Evolutionary conservation across 2,329 filamentous ascomycete genomes (phyloP).

Genomic region (Dactylellina sp.): DNA sequence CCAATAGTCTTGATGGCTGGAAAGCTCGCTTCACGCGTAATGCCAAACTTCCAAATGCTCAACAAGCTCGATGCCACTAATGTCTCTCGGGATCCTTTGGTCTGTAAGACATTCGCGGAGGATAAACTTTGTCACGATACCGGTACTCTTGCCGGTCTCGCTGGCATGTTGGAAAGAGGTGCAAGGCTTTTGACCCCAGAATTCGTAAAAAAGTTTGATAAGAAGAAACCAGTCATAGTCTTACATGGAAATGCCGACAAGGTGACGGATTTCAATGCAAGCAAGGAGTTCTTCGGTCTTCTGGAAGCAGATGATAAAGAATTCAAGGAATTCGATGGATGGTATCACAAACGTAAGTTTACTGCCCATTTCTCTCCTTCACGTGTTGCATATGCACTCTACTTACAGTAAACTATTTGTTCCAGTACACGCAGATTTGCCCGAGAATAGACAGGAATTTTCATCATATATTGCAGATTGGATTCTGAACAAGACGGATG

Average conservation of each 20-base stretch:
- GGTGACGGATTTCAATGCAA: conserved; percentile 68
- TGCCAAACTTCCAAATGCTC: conserved; percentile 76
- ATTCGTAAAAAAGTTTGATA: conserved; percentile 64
- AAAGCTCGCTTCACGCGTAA: conserved; percentile 73
- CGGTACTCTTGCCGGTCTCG: conserved; percentile 84
- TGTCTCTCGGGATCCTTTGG: conserved; percentile 75
- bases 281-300: conserved; percentile 73
- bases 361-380: conserved; percentile 40
- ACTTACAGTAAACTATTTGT: conserved; percentile 55
- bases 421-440: conserved; percentile 71
- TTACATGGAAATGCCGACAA: conserved; percentile 80
- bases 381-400: no score
- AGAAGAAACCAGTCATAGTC: conserved; percentile 75
- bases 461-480: conserved; percentile 73
- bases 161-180: conserved; percentile 78
- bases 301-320: conserved; percentile 74
- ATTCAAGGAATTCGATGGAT: conserved; percentile 80
- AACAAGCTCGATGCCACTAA: conserved; percentile 74
- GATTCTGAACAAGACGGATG: conserved; percentile 69
- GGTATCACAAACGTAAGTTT: conserved; percentile 76
- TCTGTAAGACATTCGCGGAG: conserved; percentile 71
- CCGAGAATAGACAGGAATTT: conserved; percentile 63
- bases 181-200: conserved; percentile 62
- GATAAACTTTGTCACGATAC: conserved; percentile 82
- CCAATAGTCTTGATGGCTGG: conserved; percentile 77